phyloP scores from a whole-genome alignment of 176 grass and related monocot genomes.

The Poa annua region DNA sequence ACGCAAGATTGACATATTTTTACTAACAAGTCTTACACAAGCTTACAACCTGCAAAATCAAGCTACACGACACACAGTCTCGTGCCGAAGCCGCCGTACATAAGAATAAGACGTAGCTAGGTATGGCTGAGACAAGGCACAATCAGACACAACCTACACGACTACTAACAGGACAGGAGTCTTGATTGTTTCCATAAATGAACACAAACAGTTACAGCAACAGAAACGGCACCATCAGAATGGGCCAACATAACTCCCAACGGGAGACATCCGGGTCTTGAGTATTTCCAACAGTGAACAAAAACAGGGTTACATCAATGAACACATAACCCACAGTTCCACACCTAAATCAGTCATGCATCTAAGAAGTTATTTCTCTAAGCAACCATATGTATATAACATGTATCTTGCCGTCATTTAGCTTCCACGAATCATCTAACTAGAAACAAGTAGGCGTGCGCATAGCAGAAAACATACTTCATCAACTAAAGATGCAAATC shows the following conservation, averaged over 20 bases:
- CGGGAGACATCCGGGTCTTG: not conserved
- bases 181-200: not conserved
- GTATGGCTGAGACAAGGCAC: not conserved
- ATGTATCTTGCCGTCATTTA: not conserved
- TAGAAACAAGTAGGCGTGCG: not conserved
- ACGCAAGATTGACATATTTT: not conserved
- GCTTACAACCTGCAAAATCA: not conserved
- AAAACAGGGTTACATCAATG: not conserved
- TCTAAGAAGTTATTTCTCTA: not conserved
- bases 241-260: not conserved
- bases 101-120: no score
- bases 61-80: not conserved
- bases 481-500: not conserved
- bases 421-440: not conserved
- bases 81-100: not conserved
- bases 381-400: not conserved
- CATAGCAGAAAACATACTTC: not conserved
- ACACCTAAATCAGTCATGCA: constrained; percentile 9
- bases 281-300: not conserved
- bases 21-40: not conserved
- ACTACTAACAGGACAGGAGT: not conserved
- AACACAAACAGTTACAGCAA: not conserved
- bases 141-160: not conserved
- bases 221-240: not conserved
- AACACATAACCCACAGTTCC: not conserved